Conservation (phyloP, 257 asterid species). For the Jacaranda mimosifolia region DNA sequence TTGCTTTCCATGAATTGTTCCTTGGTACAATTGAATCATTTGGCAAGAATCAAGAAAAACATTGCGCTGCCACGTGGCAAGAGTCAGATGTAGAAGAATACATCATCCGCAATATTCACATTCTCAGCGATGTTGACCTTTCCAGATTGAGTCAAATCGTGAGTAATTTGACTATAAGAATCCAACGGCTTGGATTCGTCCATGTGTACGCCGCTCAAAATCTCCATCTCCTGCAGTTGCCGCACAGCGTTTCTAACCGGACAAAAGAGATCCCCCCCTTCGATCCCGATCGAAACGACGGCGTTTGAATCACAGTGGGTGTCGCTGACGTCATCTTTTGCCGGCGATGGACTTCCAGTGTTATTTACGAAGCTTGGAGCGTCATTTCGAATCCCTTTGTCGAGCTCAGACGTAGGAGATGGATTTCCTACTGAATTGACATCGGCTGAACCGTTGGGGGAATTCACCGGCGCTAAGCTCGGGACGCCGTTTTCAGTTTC, state of each 20-base stretch:
- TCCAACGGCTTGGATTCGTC: slow-evolving; percentile 46
- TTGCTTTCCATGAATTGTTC: not conserved
- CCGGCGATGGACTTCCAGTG: slow-evolving; percentile 21
- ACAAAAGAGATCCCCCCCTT: slow-evolving; percentile 65
- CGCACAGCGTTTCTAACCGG: slow-evolving; percentile 40
- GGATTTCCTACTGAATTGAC: slow-evolving; percentile 7
- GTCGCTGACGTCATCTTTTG: slow-evolving; percentile 8
- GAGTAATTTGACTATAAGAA: slow-evolving; percentile 28
- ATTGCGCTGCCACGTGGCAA: slow-evolving; percentile 32
- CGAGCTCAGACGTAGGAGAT: slow-evolving; percentile 24
- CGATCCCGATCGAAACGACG: slow-evolving; percentile 40
- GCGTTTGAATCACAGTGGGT: slow-evolving; percentile 44
- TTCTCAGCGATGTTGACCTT: slow-evolving; percentile 38
- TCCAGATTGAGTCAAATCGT: slow-evolving; percentile 35
- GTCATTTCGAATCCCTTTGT: not conserved
- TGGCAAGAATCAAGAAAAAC: not conserved
- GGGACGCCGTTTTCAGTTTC: slow-evolving; percentile 1
- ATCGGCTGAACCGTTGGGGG: not conserved
- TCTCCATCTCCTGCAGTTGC: slow-evolving; percentile 39
- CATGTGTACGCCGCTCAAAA: slow-evolving; percentile 34
- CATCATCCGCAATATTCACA: slow-evolving; percentile 68
- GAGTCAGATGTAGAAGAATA: slow-evolving; percentile 59
- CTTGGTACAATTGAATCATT: not conserved
- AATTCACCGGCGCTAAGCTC: not conserved
- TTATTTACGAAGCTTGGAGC: slow-evolving; percentile 19